Percentiles rank a stretch among this genome's conserved stretches.
These are phyloP conservation scores for Penicillium sp. DNA, from an alignment of 2,329 filamentous ascomycete genomes.

Conservation along the genomic window DNA sequence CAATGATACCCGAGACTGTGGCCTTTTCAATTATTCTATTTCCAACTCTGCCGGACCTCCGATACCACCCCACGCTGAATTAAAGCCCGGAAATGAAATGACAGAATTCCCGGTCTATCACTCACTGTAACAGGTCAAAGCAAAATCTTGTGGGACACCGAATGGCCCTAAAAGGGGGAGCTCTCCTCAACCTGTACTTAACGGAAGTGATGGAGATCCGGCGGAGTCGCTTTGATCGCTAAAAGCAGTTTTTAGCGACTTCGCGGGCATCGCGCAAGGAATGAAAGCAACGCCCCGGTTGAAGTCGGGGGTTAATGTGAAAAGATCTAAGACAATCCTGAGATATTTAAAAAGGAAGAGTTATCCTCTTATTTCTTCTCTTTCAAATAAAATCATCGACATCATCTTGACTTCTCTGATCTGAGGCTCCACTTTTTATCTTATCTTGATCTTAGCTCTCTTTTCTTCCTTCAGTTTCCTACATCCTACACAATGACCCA, in stretches of 20 bases:
- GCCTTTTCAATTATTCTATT: background rate
- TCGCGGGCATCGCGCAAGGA: slow-evolving; percentile 14
- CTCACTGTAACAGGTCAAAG: slow-evolving; percentile 16
- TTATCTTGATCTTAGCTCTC: slow-evolving; percentile 20
- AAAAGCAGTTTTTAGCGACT: slow-evolving; percentile 49
- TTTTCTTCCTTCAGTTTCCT: background rate
- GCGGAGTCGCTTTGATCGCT: slow-evolving; percentile 36
- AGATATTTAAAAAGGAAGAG: background rate
- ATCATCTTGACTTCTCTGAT: background rate
- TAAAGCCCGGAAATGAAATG: slow-evolving; percentile 5
- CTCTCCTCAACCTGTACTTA: slow-evolving; percentile 51
- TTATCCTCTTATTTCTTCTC: background rate
- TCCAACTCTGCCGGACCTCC: background rate
- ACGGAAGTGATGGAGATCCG: slow-evolving; percentile 37
- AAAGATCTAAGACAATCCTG: slow-evolving; percentile 4
- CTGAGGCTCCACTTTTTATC: slow-evolving; percentile 13
- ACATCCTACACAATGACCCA: slow-evolving; percentile 46
- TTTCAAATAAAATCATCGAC: background rate
- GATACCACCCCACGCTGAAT: background rate
- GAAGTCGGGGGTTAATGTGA: slow-evolving; percentile 1
- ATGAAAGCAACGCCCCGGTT: slow-evolving; percentile 12
- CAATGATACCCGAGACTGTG: slow-evolving; percentile 24
- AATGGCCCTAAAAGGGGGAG: slow-evolving; percentile 26
- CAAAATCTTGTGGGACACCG: slow-evolving; percentile 24
- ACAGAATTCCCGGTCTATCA: slow-evolving; percentile 9